phyloP scores from a whole-genome alignment of 1,284 basidiomycete species.

The Moniliella sp. region DNA sequence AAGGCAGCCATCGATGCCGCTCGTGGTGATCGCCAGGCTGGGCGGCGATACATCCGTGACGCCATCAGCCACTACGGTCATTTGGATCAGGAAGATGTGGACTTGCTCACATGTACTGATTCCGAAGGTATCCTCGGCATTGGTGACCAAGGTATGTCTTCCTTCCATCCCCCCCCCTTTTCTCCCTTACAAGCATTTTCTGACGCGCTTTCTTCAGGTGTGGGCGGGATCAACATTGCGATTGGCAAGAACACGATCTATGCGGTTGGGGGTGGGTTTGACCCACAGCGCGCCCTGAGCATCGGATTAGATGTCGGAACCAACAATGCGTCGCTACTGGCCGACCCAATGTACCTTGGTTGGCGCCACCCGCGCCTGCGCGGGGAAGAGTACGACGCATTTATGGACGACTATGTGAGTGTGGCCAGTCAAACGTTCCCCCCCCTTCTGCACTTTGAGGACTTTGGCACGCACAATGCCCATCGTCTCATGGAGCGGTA shows the following conservation, averaged over 20 bases:
- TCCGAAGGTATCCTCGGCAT: constrained; percentile 7
- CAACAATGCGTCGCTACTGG: constrained; percentile 6
- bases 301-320: constrained; percentile 6
- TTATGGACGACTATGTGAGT: constrained; percentile 5
- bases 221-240: constrained; percentile 4
- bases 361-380: constrained; percentile 3
- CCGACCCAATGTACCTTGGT: constrained; percentile 6
- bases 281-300: constrained; percentile 4
- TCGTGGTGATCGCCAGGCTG: neutral
- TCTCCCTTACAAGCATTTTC: too few relatives aligned
- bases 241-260: constrained; percentile 5
- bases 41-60: constrained; percentile 2
- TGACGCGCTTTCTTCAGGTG: too few relatives aligned
- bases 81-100: constrained; percentile 2
- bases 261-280: constrained; percentile 5
- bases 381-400: constrained; percentile 4
- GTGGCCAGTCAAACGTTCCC: constrained; percentile 15
- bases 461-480: constrained; percentile 29
- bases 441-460: constrained; percentile 36
- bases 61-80: constrained; percentile 3
- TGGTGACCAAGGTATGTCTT: constrained; percentile 5
- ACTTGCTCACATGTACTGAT: constrained; percentile 8
- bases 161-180: too few relatives aligned
- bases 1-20: constrained; percentile 1
- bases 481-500: constrained; percentile 1